Percentiles rank a stretch among this genome's conserved stretches.
Evolutionary conservation across 306 rosid genomes (phyloP).

Genomic region (Oemleria cerasiformis): DNA sequence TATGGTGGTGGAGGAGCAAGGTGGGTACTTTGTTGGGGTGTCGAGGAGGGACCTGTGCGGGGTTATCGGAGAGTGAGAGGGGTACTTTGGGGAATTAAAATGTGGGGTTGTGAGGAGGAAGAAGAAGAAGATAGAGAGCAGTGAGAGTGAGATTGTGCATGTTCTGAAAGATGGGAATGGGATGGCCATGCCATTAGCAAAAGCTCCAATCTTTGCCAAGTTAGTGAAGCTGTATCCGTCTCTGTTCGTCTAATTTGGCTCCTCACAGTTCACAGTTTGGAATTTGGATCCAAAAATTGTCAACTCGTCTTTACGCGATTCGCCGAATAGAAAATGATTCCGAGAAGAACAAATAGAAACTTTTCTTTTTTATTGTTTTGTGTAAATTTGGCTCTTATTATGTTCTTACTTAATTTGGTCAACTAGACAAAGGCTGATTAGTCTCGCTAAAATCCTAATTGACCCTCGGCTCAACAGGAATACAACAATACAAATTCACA

Average conservation of each 20-base stretch:
- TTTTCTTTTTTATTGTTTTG: not conserved
- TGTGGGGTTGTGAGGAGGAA: conserved; percentile 36
- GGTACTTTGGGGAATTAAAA: conserved; percentile 5
- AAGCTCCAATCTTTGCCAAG: not conserved
- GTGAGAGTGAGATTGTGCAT: conserved; percentile 20
- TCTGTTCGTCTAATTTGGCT: not conserved
- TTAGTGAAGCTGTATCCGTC: not conserved
- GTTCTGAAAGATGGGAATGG: conserved; percentile 27
- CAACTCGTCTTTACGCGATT: not conserved
- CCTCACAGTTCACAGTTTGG: not conserved
- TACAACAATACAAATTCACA: too few species aligned
- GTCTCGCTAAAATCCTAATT: too few species aligned
- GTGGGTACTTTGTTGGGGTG: not conserved
- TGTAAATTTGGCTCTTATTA: too few species aligned
- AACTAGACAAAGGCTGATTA: too few species aligned
- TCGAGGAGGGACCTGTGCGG: conserved; percentile 50
- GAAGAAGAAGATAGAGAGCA: conserved; percentile 37
- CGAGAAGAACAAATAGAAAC: not conserved
- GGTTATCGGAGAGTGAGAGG: not conserved
- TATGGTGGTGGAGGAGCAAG: conserved; percentile 30
- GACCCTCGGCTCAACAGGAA: too few species aligned
- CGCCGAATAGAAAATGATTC: not conserved
- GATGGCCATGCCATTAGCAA: conserved; percentile 69
- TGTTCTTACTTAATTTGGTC: too few species aligned
- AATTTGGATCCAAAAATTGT: not conserved